Evolutionary conservation across 2,329 filamentous ascomycete genomes (phyloP), one percentile per base, ranked within the genome.

Genomic region (Emmonsia crescens): DNA sequence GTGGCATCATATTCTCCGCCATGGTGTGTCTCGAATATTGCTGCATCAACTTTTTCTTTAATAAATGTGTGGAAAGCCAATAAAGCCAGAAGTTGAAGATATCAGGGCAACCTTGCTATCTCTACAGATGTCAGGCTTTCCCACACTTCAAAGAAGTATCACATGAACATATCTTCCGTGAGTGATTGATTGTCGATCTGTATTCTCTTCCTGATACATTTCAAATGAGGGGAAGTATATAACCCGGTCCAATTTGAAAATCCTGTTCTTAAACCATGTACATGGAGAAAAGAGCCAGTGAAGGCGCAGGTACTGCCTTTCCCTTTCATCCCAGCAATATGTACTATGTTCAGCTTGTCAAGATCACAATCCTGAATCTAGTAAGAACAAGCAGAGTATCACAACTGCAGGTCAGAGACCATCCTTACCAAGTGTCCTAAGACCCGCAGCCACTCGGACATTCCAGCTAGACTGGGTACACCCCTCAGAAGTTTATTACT

Each of bases 241-340:
- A 71, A 57, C 1, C 70, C 70, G n/a, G 68, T 66, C 10, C 59
- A 60, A 33, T 57, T 63, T 2, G 70, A 68, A 21, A 69, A 69
- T 14, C 72, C 71, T 5, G 67, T 71, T 49, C 67, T 66, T 19
- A 67, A 3, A 1, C 70, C 64, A 61, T 73, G 67, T n/a, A 61
- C 64, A n/a, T 77, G 74, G 52, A 90, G 79, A 64, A 89, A 84
- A 8, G 83, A 83, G 64, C 84, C 80, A 62, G 84, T 78, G 65
- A 87, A 89, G 46, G 86, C 86, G 69, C 86, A 89, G 1, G 86
- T 88, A 68, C 83, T 87, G 33, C 87, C 88, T 73, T 90, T 91
- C 5, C 88, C 88, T 72, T 90, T 90, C n/a, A 87, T 90, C 5
- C 88, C 88, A 29, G 87, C 83, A 31, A 91, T 82, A 73, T 89